Evolutionary conservation across 164 flowering plant species (phyloP), one percentile per base, ranked within the genome.

Genomic region (Chloranthus sessilifolius): DNA sequence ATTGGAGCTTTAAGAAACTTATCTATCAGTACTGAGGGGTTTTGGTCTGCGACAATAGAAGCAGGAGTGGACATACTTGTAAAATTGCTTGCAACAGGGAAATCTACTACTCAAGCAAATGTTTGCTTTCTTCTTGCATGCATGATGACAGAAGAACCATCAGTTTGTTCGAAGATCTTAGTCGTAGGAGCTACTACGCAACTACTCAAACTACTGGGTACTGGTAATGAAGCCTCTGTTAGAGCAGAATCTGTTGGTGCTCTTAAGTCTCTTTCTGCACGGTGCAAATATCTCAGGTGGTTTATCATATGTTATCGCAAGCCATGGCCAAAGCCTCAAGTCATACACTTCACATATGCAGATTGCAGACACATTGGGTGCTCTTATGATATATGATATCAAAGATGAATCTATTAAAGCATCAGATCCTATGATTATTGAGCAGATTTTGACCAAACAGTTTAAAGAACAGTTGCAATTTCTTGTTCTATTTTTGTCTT

Each of bases 231-330:
- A 66, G 78, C 85, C 43, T 53, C 92, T 56, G 92, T 89, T 19
- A 78, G 99, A 68, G 99, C 99, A 56, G 97, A 86, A 74, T 97
- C 99, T 58, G 96, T 96, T 23, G 87, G 80, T 53, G 83, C 97
- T 53, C 83, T 94, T 35, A 94, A 94, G 71, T 81, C 99, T 65
- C 95, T 89, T 58, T 88, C 99, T 68, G 78, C 86, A 5, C 95
- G 86, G 63, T 75, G 82, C 63, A 94, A 89, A 65, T n/a, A n/a
- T n/a, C n/a, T n/a, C n/a, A n/a, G n/a, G n/a, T n/a, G n/a, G n/a
- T n/a, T n/a, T n/a, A n/a, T n/a, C n/a, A n/a, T n/a, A n/a, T n/a
- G n/a, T n/a, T n/a, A n/a, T n/a, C n/a, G n/a, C n/a, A n/a, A n/a
- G n/a, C n/a, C n/a, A n/a, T n/a, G n/a, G n/a, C n/a, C n/a, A n/a